These are phyloP conservation scores for Nothophytophthora sp. DNA, from an alignment of 352 stramenopile species.

Conservation along the genomic window DNA sequence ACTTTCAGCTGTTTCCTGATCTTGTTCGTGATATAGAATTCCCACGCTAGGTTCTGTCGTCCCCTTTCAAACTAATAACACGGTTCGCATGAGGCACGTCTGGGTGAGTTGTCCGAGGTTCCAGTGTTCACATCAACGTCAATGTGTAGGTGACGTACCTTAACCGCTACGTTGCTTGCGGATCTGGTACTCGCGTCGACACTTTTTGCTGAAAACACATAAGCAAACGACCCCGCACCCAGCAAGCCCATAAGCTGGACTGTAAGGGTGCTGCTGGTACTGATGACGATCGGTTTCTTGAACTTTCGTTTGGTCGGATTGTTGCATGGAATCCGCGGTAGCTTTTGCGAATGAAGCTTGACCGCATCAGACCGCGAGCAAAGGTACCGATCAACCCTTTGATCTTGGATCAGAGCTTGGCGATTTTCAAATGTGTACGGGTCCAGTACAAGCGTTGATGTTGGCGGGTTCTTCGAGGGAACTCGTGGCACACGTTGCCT, in stretches of 20 bases:
- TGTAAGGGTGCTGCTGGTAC: conserved; percentile 27
- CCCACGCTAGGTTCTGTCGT: conserved; percentile 73
- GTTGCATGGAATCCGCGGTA: conserved; percentile 46
- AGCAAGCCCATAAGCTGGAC: conserved; percentile 58
- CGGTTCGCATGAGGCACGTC: no score
- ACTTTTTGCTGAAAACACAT: conserved; percentile 65
- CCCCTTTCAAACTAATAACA: conserved; percentile 65
- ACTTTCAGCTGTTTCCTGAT: conserved; percentile 36
- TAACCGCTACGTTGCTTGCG: conserved; percentile 51
- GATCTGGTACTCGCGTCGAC: conserved; percentile 20
- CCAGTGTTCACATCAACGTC: no score
- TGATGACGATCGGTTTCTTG: conserved; percentile 49
- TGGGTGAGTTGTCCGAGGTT: no score
- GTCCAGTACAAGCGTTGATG: conserved; percentile 28
- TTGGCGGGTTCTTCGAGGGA: not conserved
- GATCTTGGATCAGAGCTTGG: conserved; percentile 41
- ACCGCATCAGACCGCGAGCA: conserved; percentile 45
- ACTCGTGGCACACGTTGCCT: not conserved
- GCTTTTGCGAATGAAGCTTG: conserved; percentile 49
- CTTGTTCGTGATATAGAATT: conserved; percentile 73
- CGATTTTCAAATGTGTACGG: conserved; percentile 59
- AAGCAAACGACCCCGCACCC: conserved; percentile 73
- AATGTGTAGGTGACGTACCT: no score
- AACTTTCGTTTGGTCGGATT: conserved; percentile 53
- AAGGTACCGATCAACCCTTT: conserved; percentile 44